These are phyloP conservation scores for Microthyrium microscopicum DNA, from an alignment of 2,329 filamentous ascomycete species.

Conservation along the genomic window DNA sequence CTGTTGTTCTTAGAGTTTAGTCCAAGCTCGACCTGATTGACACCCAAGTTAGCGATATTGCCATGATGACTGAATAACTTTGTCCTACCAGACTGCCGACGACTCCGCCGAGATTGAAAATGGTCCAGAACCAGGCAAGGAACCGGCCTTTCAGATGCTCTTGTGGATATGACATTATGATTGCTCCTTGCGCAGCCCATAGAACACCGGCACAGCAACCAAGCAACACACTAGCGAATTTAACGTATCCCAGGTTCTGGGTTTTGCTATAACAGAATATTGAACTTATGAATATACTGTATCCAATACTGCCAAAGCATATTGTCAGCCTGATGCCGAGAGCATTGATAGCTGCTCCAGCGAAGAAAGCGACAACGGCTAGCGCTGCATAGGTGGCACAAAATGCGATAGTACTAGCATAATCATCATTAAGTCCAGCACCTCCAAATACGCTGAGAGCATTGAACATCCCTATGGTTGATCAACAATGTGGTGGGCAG, in stretches of 20 bases:
- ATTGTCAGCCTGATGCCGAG: conserved; percentile 54
- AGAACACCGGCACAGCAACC: conserved; percentile 65
- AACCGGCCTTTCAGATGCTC: conserved; percentile 73
- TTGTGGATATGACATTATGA: conserved; percentile 79
- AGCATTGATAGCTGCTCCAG: conserved; percentile 58
- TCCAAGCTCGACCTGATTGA: no score
- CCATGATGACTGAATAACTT: no score
- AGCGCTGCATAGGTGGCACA: conserved; percentile 59
- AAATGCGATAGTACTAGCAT: conserved; percentile 48
- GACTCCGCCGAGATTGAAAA: conserved; percentile 84
- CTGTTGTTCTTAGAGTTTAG: no score
- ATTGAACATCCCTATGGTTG: conserved; percentile 40
- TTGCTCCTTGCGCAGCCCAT: conserved; percentile 69
- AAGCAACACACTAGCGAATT: conserved; percentile 60
- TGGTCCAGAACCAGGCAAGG: conserved; percentile 86
- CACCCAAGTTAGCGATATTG: no score
- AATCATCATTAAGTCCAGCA: conserved; percentile 22
- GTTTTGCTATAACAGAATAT: conserved; percentile 58
- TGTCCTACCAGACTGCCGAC: conserved; percentile 56
- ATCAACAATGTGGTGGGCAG: no score
- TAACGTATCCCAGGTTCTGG: conserved; percentile 50
- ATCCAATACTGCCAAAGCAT: conserved; percentile 57
- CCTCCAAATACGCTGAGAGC: conserved; percentile 34
- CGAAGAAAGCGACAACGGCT: conserved; percentile 46
- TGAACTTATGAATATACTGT: conserved; percentile 55